A percentile compares a stretch with the other conserved stretches of the same genome.
These are phyloP conservation scores for Debaryomyces psychrophilus DNA, from an alignment of 1,139 yeast genomes.

Conservation along the genomic window DNA sequence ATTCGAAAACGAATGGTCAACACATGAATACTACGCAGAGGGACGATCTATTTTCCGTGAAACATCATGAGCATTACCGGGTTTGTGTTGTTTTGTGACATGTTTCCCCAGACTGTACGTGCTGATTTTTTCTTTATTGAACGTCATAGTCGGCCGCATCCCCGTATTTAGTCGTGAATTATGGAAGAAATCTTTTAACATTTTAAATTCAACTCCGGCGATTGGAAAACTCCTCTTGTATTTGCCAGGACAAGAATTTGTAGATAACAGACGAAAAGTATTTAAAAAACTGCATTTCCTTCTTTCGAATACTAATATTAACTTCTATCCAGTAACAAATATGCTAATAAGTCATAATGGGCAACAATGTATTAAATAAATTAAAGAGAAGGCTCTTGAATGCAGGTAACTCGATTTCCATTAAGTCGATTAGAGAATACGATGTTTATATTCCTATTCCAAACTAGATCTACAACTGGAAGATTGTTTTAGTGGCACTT, in stretches of 20 bases:
- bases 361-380: not conserved
- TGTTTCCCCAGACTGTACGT: not conserved
- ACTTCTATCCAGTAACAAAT: not conserved
- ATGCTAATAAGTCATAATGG: not conserved
- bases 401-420: constrained; percentile 19
- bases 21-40: not conserved
- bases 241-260: not conserved
- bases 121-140: not conserved
- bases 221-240: not conserved
- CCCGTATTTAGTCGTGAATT: constrained; percentile 1
- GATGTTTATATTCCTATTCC: constrained; percentile 20
- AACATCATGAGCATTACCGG: too few relatives aligned
- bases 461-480: constrained; percentile 27
- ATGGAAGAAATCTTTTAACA: not conserved
- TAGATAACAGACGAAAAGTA: not conserved
- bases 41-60: not conserved
- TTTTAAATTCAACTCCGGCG: constrained; percentile 1
- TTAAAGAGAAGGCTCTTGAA: constrained; percentile 10
- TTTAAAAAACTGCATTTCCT: not conserved
- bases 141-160: not conserved
- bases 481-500: constrained; percentile 24
- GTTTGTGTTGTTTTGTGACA: not conserved
- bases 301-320: not conserved
- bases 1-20: not conserved
- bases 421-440: constrained; percentile 17